Percentiles rank a stretch among this genome's conserved stretches.
Evolutionary conservation across 2,329 filamentous ascomycete genomes (phyloP).

Genomic region (Fusarium sp.): DNA sequence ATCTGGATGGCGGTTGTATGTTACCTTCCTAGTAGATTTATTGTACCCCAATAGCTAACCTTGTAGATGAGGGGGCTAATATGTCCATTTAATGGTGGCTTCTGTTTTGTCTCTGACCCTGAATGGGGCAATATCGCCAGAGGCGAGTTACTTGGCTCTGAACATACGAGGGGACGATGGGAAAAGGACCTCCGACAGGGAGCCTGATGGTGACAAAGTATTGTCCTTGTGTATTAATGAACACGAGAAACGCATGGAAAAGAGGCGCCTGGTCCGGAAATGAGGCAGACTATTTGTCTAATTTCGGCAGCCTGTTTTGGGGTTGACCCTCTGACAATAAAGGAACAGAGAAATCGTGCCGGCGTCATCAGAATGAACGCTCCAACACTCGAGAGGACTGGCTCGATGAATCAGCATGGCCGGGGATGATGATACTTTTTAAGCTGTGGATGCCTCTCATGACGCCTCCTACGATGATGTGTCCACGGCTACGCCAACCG

Average conservation of each 20-base stretch:
- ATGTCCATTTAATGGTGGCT: neutral
- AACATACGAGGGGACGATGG: neutral
- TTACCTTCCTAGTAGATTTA: neutral
- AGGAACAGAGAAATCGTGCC: neutral
- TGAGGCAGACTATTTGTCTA: neutral
- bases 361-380: too few species aligned
- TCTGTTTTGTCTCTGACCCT: neutral
- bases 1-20: neutral
- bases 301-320: neutral
- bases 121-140: neutral
- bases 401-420: neutral
- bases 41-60: neutral
- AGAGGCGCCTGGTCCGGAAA: neutral
- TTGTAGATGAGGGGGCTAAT: neutral
- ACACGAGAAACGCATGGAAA: neutral
- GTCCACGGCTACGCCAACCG: neutral
- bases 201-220: neutral
- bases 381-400: neutral
- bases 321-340: neutral
- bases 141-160: neutral
- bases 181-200: neutral
- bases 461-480: neutral
- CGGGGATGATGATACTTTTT: neutral
- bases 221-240: neutral
- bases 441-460: neutral